These are phyloP conservation scores for Ascochyta koolunga DNA, from an alignment of 2,329 filamentous ascomycete species.

Conservation along the genomic window DNA sequence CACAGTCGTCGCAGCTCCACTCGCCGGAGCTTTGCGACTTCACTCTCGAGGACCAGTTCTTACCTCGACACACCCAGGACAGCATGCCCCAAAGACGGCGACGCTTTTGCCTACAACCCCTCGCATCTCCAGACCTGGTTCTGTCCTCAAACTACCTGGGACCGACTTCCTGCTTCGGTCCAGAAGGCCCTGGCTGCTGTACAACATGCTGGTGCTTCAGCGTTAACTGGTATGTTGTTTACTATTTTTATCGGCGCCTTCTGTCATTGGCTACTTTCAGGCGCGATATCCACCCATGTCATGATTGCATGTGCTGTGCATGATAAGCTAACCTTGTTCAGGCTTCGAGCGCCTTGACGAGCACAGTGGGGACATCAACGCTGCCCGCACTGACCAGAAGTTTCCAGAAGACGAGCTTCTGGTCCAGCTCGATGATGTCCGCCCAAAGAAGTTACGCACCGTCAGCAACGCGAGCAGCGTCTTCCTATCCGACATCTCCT, in stretches of 20 bases:
- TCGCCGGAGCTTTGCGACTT: constrained; percentile 34
- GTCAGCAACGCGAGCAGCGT: constrained; percentile 41
- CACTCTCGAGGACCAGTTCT: constrained; percentile 27
- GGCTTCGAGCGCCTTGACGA: constrained; percentile 42
- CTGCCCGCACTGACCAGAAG: constrained; percentile 21
- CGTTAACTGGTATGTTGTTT: constrained; percentile 49
- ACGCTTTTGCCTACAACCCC: constrained; percentile 47
- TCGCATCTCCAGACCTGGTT: constrained; percentile 48
- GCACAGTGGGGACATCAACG: constrained; percentile 25
- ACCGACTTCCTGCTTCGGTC: constrained; percentile 45
- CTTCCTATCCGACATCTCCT: constrained; percentile 33
- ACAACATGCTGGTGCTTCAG: constrained; percentile 53
- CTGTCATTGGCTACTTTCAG: constrained; percentile 9
- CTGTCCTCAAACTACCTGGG: constrained; percentile 46
- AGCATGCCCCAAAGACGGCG: constrained; percentile 42
- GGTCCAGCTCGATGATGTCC: constrained; percentile 33
- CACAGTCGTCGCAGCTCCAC: constrained; percentile 35
- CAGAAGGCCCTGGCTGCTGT: constrained; percentile 44
- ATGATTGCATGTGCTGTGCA: constrained; percentile 9
- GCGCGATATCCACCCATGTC: constrained; percentile 15
- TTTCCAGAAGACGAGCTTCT: constrained; percentile 30
- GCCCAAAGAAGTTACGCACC: constrained; percentile 32
- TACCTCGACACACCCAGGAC: constrained; percentile 38
- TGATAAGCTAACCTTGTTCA: constrained; percentile 22
- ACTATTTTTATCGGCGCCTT: constrained; percentile 8